Percentiles rank a stretch among this genome's conserved stretches.
phyloP scores from a whole-genome alignment of 1,284 basidiomycete species.

The Hypsizygus ulmarius region DNA sequence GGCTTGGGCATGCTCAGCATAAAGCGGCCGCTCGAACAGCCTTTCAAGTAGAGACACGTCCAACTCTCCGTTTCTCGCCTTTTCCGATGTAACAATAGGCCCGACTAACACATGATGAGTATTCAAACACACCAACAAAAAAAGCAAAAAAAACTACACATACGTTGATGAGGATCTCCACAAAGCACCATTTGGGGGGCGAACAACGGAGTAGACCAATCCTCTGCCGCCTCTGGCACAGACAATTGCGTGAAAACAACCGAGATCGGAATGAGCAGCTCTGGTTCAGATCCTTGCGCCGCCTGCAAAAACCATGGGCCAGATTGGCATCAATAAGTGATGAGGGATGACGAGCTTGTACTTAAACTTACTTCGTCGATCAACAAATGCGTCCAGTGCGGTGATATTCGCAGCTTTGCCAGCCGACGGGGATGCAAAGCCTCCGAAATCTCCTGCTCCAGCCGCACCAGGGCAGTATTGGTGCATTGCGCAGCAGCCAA shows the following conservation, averaged over 20 bases:
- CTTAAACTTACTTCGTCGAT: constrained; percentile 41
- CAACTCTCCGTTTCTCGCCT: constrained; percentile 40
- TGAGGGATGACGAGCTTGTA: neutral
- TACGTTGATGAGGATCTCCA: constrained; percentile 46
- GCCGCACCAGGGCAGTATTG: constrained; percentile 33
- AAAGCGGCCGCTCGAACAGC: constrained; percentile 41
- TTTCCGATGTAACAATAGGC: constrained; percentile 40
- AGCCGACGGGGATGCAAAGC: constrained; percentile 35
- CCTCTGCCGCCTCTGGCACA: constrained; percentile 4
- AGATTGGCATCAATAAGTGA: neutral
- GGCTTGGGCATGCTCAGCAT: constrained; percentile 25
- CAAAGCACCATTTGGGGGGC: constrained; percentile 44
- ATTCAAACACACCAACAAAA: neutral
- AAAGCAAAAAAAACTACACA: constrained; percentile 8
- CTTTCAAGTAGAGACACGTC: constrained; percentile 48
- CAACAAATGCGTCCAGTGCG: constrained; percentile 48
- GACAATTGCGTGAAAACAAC: constrained; percentile 32
- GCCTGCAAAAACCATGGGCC: constrained; percentile 29
- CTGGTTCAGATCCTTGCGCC: constrained; percentile 48
- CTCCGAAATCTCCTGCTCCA: constrained; percentile 36
- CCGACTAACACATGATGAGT: constrained; percentile 31
- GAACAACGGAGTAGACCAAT: constrained; percentile 16
- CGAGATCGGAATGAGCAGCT: constrained; percentile 43
- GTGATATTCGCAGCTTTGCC: constrained; percentile 29
- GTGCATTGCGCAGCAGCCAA: constrained; percentile 41